phyloP scores from a whole-genome alignment of 768 basidiomycete species.

The Mycena latifolia region DNA sequence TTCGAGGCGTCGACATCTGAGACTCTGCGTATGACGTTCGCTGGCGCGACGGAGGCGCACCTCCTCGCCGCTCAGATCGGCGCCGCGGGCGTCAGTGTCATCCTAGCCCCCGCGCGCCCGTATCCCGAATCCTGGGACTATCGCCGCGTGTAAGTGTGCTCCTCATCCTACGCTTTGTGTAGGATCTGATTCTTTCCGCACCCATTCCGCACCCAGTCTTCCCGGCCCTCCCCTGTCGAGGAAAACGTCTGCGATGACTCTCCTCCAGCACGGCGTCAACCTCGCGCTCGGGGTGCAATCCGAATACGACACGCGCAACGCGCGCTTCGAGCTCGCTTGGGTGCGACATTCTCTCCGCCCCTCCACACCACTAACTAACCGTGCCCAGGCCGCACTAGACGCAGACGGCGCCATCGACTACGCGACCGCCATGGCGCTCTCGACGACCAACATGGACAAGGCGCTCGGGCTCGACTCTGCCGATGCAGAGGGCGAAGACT shows the following conservation, averaged over 20 bases:
- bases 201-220: slow-evolving; percentile 60
- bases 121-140: slow-evolving; percentile 77
- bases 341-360: slow-evolving; percentile 53
- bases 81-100: slow-evolving; percentile 73
- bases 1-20: slow-evolving; percentile 54
- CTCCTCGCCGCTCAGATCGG: slow-evolving; percentile 75
- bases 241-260: slow-evolving; percentile 63
- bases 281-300: slow-evolving; percentile 71
- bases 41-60: slow-evolving; percentile 72
- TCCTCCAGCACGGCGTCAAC: slow-evolving; percentile 72
- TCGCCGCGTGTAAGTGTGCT: slow-evolving; percentile 64
- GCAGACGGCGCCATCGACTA: slow-evolving; percentile 54
- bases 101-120: slow-evolving; percentile 72
- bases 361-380: slow-evolving; percentile 44
- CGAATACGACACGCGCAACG: slow-evolving; percentile 74
- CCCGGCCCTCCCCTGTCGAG: slow-evolving; percentile 78
- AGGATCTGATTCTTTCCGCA: not conserved
- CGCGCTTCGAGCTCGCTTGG: slow-evolving; percentile 75
- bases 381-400: slow-evolving; percentile 46
- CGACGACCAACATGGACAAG: slow-evolving; percentile 56
- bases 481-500: slow-evolving; percentile 54
- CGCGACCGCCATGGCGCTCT: slow-evolving; percentile 54
- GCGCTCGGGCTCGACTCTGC: slow-evolving; percentile 50
- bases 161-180: not conserved
- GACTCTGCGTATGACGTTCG: slow-evolving; percentile 59